phyloP scores from a whole-genome alignment of 75 land plant genomes.

The Azolla pinnata region DNA sequence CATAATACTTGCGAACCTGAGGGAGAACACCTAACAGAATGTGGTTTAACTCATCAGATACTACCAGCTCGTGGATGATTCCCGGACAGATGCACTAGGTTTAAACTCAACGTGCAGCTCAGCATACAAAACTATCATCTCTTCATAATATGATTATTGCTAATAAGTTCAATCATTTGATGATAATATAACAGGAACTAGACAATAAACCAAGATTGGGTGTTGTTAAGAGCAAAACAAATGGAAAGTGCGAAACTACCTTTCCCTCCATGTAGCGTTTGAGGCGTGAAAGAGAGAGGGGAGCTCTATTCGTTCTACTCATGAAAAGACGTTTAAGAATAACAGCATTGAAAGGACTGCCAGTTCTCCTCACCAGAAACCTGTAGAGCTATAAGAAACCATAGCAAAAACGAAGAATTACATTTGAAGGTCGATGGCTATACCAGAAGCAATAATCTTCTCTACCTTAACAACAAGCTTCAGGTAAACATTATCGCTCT shows the following conservation, averaged over 20 bases:
- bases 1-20: no score
- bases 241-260: no score
- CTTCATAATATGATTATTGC: no score
- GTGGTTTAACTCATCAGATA: background rate
- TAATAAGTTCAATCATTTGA: no score
- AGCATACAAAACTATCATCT: no score
- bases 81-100: no score
- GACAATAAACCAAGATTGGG: no score
- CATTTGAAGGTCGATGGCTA: background rate
- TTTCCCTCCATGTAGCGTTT: constrained; percentile 43
- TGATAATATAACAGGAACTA: no score
- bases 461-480: constrained; percentile 72
- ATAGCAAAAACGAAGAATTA: background rate
- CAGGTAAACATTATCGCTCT: constrained; percentile 61
- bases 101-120: no score
- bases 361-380: constrained; percentile 68
- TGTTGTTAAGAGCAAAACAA: no score
- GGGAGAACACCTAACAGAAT: no score
- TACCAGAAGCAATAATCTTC: background rate
- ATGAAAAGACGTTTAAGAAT: constrained; percentile 67
- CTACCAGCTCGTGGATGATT: no score
- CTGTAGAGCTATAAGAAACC: constrained; percentile 57
- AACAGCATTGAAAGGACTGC: constrained; percentile 48
- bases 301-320: constrained; percentile 62
- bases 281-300: constrained; percentile 50